These are phyloP conservation scores for Dryas drummondii DNA, from an alignment of 306 rosid species.

Conservation along the genomic window DNA sequence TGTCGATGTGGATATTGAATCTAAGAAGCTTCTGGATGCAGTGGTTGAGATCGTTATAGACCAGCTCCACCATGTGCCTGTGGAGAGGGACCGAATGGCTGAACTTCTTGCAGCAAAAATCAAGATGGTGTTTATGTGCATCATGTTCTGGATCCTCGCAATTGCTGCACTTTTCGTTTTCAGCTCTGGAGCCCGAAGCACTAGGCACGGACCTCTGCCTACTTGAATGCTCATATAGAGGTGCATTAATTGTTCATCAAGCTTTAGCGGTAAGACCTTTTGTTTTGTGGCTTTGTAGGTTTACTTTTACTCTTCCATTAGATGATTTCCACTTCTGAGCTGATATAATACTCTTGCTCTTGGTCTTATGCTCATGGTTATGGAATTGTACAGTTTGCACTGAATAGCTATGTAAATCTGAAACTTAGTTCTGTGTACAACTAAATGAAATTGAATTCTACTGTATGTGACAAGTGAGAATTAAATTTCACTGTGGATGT, in stretches of 20 bases:
- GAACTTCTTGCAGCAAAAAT: constrained; percentile 33
- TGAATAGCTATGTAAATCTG: not conserved
- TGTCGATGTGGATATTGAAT: constrained; percentile 30
- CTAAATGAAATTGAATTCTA: not conserved
- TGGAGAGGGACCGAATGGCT: constrained; percentile 32
- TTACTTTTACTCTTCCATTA: not conserved
- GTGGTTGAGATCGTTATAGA: constrained; percentile 43
- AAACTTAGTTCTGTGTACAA: not conserved
- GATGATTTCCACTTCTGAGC: not conserved
- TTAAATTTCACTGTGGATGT: not conserved
- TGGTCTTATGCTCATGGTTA: not conserved
- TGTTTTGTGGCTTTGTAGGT: not conserved
- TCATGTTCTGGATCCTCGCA: constrained; percentile 49
- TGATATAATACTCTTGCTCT: not conserved
- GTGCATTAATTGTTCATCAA: constrained; percentile 11
- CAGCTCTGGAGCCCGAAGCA: constrained; percentile 31
- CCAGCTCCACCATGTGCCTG: constrained; percentile 32
- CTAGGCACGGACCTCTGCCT: constrained; percentile 37
- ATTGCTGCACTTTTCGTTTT: constrained; percentile 34
- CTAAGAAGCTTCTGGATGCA: constrained; percentile 53
- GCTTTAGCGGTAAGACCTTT: constrained; percentile 22
- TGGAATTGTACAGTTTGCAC: not conserved
- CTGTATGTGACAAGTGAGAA: not conserved
- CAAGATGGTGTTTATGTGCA: constrained; percentile 28
- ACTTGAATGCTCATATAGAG: constrained; percentile 41